Percentiles rank a stretch among this genome's conserved stretches.
Conservation (phyloP, 441 rosid genomes). For the Gossypium trilobum region DNA sequence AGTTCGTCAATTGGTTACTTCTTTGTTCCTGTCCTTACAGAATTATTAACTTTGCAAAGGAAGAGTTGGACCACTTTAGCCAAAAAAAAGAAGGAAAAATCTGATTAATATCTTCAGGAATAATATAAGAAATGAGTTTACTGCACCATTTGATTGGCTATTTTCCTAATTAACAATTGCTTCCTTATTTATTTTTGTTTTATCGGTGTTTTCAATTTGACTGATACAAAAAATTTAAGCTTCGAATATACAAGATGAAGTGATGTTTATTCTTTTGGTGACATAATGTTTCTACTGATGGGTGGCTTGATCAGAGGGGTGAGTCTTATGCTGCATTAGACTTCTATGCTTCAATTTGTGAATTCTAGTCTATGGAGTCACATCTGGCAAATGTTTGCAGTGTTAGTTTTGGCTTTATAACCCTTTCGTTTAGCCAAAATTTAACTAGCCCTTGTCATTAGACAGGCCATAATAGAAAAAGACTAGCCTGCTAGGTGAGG, state of each 20-base stretch:
- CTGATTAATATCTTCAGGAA: neutral
- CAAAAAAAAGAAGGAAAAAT: neutral
- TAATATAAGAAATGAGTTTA: neutral
- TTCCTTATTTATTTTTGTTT: neutral
- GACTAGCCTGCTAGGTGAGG: slow-evolving; percentile 1
- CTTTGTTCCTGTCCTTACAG: neutral
- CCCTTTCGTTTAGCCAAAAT: neutral
- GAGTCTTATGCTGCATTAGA: slow-evolving; percentile 2
- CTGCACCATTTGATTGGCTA: neutral
- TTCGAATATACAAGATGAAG: neutral
- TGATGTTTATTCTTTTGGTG: slow-evolving; percentile 8
- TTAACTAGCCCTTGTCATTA: slow-evolving; percentile 1
- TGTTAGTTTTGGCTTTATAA: neutral
- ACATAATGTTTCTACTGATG: neutral
- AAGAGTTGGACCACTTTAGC: neutral
- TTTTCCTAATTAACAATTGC: slow-evolving; percentile 5
- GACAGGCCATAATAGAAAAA: neutral
- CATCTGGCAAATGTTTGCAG: neutral
- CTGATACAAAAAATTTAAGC: neutral
- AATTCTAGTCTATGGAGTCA: neutral
- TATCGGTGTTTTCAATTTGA: neutral
- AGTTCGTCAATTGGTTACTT: neutral
- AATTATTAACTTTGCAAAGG: neutral
- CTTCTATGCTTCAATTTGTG: neutral
- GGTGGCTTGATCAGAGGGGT: neutral